Percentiles rank a stretch among this genome's conserved stretches.
phyloP scores from a whole-genome alignment of 768 basidiomycete genomes.

The Tylopilus felleus region DNA sequence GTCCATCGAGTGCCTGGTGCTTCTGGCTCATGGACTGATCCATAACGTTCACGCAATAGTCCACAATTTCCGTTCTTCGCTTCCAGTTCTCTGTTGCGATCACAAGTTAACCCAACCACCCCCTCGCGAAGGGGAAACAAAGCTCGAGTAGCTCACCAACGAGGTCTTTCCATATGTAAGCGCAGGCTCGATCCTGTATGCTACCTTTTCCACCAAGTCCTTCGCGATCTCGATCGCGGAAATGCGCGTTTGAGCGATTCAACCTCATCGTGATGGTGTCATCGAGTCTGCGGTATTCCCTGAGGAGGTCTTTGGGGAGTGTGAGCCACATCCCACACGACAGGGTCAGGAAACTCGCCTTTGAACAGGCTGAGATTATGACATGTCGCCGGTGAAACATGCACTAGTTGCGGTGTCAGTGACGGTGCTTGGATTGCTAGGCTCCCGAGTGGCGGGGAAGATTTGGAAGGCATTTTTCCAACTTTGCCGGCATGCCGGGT shows the following conservation, averaged over 20 bases:
- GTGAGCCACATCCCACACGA: slow-evolving; percentile 13
- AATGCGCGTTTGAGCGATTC: slow-evolving; percentile 73
- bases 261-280: slow-evolving; percentile 77
- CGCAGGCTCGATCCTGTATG: slow-evolving; percentile 72
- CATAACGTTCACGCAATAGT: slow-evolving; percentile 71
- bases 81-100: slow-evolving; percentile 58
- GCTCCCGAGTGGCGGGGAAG: slow-evolving; percentile 57
- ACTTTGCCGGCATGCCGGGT: slow-evolving; percentile 28
- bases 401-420: slow-evolving; percentile 57
- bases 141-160: slow-evolving; percentile 50
- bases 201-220: slow-evolving; percentile 45
- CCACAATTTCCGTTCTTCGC: slow-evolving; percentile 66
- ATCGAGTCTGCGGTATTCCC: slow-evolving; percentile 77
- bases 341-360: slow-evolving; percentile 32
- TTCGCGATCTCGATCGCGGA: slow-evolving; percentile 66
- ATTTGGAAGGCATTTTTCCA: slow-evolving; percentile 37
- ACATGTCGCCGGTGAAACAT: slow-evolving; percentile 71
- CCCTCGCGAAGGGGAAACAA: slow-evolving; percentile 13
- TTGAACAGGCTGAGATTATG: slow-evolving; percentile 76
- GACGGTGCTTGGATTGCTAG: slow-evolving; percentile 66
- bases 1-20: slow-evolving; percentile 41
- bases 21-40: slow-evolving; percentile 63
- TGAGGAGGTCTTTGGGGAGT: slow-evolving; percentile 61
- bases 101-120: slow-evolving; percentile 18
- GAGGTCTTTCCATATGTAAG: slow-evolving; percentile 73